phyloP scores from a whole-genome alignment of 2,329 filamentous ascomycete genomes.

The Fusarium nelsonii region DNA sequence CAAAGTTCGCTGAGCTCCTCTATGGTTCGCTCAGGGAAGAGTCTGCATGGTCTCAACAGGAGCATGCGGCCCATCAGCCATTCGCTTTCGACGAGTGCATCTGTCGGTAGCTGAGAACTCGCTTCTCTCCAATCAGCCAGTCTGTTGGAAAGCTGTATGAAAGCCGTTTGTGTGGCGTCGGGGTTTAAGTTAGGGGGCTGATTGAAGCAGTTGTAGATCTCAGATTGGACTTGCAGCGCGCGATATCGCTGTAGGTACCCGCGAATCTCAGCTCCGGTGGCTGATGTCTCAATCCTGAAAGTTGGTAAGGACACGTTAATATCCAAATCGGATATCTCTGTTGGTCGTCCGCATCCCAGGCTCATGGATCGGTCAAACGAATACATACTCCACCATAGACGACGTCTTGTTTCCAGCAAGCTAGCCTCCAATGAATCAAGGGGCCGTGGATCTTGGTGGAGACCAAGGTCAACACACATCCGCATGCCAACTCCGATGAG shows the following conservation, averaged over 20 bases:
- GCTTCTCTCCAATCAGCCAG: constrained; percentile 10
- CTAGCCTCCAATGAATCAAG: not conserved
- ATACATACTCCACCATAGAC: constrained; percentile 22
- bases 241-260: constrained; percentile 22
- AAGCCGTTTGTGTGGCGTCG: accelerated
- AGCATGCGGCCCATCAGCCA: constrained; percentile 25
- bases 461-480: constrained; percentile 19
- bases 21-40: not conserved
- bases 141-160: not conserved
- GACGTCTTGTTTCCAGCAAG: constrained; percentile 7
- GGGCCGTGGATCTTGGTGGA: constrained; percentile 11
- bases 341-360: constrained; percentile 10
- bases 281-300: constrained; percentile 5
- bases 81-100: constrained; percentile 13
- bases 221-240: constrained; percentile 4
- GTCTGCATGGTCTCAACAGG: not conserved
- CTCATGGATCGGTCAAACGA: constrained; percentile 22
- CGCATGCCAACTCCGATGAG: constrained; percentile 18
- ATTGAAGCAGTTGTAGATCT: not conserved
- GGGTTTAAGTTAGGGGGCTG: accelerated
- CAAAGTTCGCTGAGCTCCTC: constrained; percentile 5
- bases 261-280: constrained; percentile 4
- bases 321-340: constrained; percentile 12
- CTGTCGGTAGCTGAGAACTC: constrained; percentile 10
- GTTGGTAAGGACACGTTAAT: constrained; percentile 11